Conservation (phyloP, 345 rosid species). For the Geranium rotundifolium region DNA sequence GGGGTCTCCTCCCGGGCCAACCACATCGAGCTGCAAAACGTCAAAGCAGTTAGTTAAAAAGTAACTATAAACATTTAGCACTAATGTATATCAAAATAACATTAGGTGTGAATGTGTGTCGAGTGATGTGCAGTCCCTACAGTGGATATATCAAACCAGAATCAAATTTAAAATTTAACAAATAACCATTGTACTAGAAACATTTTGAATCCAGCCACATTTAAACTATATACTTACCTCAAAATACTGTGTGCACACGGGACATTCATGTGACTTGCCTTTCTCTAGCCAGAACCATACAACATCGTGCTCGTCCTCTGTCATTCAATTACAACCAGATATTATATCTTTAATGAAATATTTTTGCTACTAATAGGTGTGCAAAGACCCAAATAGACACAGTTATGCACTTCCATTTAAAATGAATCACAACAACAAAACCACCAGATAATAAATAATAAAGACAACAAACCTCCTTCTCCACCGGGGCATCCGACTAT, state of each 20-base stretch:
- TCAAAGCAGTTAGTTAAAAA: constrained; percentile 6
- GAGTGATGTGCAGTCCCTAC: too few relatives aligned
- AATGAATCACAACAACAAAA: neutral
- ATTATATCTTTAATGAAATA: neutral
- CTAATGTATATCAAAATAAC: neutral
- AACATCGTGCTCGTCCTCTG: constrained; percentile 96
- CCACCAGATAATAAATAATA: neutral
- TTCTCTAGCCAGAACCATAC: constrained; percentile 98
- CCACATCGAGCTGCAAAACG: constrained; percentile 64
- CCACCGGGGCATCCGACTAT: constrained; percentile 89
- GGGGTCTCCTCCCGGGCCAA: constrained; percentile 85
- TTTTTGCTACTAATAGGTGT: neutral
- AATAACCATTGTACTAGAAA: too few relatives aligned
- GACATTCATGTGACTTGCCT: constrained; percentile 74
- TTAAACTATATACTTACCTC: constrained; percentile 58
- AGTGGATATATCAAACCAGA: neutral
- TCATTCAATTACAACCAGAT: constrained; percentile 5
- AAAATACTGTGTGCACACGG: constrained; percentile 79
- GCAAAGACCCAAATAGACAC: neutral
- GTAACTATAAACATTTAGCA: neutral
- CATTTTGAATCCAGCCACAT: too few relatives aligned
- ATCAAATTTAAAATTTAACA: neutral
- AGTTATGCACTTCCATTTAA: neutral
- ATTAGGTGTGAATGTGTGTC: too few relatives aligned
- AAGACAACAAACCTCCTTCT: constrained; percentile 52